phyloP scores from a whole-genome alignment of 192 early-diverging fungal species.

The Coemansia sp. region DNA sequence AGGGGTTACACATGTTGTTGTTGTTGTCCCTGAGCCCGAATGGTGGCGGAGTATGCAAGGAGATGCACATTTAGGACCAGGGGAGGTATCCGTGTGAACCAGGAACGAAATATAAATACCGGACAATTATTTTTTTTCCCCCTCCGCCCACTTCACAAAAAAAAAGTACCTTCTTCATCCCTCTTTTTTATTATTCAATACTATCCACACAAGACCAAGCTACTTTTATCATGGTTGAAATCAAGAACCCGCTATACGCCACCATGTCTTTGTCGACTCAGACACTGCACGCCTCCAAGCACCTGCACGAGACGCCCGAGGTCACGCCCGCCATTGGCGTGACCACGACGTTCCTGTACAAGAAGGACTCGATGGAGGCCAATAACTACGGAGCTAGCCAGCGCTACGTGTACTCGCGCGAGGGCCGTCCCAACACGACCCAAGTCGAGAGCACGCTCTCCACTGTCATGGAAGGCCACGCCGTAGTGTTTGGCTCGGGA shows the following conservation, averaged over 20 bases:
- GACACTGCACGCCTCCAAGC: slow-evolving; percentile 58
- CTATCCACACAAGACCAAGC: background rate
- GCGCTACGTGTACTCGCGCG: slow-evolving; percentile 59
- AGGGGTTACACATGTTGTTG: background rate
- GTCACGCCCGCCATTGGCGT: slow-evolving; percentile 59
- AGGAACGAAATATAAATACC: background rate
- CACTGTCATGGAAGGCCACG: slow-evolving; percentile 59
- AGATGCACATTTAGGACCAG: background rate
- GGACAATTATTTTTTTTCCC: background rate
- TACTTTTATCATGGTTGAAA: slow-evolving; percentile 32
- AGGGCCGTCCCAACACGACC: slow-evolving; percentile 42
- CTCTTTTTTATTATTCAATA: background rate
- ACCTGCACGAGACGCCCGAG: slow-evolving; percentile 53
- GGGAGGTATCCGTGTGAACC: background rate
- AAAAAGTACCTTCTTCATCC: background rate
- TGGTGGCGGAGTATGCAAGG: background rate
- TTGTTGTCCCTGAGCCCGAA: background rate
- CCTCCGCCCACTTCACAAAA: background rate
- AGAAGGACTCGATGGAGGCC: slow-evolving; percentile 21
- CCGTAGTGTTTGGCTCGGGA: slow-evolving; percentile 65
- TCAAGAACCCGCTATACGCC: slow-evolving; percentile 34
- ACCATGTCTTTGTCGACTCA: slow-evolving; percentile 41
- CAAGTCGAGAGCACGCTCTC: slow-evolving; percentile 63
- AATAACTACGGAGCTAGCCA: slow-evolving; percentile 46
- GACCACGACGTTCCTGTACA: slow-evolving; percentile 57